Evolutionary conservation across 306 rosid genomes (phyloP), one percentile per base, ranked within the genome.

Genomic region (Vicia faba): DNA sequence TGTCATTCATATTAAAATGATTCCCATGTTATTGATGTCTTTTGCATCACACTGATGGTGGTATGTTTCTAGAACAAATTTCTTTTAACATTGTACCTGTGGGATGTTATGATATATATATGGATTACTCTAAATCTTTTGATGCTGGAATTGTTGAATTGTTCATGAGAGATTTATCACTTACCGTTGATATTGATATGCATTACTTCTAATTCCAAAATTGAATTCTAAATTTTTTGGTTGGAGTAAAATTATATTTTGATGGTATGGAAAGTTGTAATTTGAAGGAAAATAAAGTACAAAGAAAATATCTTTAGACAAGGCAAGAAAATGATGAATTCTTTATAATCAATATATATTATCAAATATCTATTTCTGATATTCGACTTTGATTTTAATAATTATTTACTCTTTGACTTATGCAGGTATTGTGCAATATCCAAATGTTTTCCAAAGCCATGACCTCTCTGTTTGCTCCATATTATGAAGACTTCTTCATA

Each of bases 381-480:
- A 29, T 26, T 49, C 38, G 61, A 50, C 29, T 33, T 45, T 13
- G 54, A 55, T 46, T 59, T 67, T 48, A 75, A 57, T 76, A 71
- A 44, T 68, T 62, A 57, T 78, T 61, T 78, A 36, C 71, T 71
- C 66, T 40, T 70, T 79, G 79, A 58, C 63, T 58, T 76, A 16
- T 85, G 74, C 83, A 90, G 99, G 95, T 88, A 62, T 82, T 88
- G 68, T 88, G 89, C 86, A 90, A 90, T 81, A 85, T 93, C 82
- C 96, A 85, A 82, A 96, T 93, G 70, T 93, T 93, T 82, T 96
- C 90, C 45, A 90, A 88, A 83, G 95, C 99, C 53, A 82, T 86
- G 84, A 89, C 97, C 61, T 90, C 82, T 74, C 95, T 85, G 57
- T 90, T 93, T 74, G 84, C 89, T 71, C 86, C 90, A 14, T 66